These are phyloP conservation scores for Carex myosuroides DNA, from an alignment of 176 grass and related monocot species.

Conservation along the genomic window DNA sequence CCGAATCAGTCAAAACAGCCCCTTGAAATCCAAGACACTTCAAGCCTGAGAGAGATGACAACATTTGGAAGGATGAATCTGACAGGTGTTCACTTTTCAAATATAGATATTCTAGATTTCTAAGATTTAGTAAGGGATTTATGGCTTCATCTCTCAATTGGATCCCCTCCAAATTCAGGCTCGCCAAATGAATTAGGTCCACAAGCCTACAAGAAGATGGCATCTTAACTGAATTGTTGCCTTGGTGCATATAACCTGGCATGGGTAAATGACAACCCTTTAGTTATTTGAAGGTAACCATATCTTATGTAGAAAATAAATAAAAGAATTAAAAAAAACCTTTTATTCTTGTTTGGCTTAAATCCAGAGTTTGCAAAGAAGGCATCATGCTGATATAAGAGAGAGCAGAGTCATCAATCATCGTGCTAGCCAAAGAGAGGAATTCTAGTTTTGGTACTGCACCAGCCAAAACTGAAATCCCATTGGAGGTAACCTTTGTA, in stretches of 20 bases:
- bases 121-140: constrained; percentile 40
- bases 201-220: constrained; percentile 44
- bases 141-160: constrained; percentile 51
- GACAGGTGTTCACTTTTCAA: constrained; percentile 79
- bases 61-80: constrained; percentile 45
- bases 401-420: constrained; percentile 70
- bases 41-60: constrained; percentile 43
- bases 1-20: constrained; percentile 64
- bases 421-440: constrained; percentile 58
- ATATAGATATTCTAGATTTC: constrained; percentile 58
- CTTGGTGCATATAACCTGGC: constrained; percentile 42
- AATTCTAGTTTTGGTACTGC: constrained; percentile 51
- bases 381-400: constrained; percentile 59
- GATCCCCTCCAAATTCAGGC: constrained; percentile 60
- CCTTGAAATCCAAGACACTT: constrained; percentile 62
- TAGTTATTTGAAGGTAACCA: background rate
- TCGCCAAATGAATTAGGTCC: constrained; percentile 55
- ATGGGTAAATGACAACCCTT: constrained; percentile 20
- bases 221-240: constrained; percentile 23
- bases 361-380: constrained; percentile 50
- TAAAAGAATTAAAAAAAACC: constrained; percentile 34
- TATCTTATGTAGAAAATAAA: constrained; percentile 22
- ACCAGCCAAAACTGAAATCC: constrained; percentile 48
- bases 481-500: constrained; percentile 49
- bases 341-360: constrained; percentile 57